Evolutionary conservation across 371 early-diverging fungal species (phyloP).

Genomic region (Rhizopus delemar): DNA sequence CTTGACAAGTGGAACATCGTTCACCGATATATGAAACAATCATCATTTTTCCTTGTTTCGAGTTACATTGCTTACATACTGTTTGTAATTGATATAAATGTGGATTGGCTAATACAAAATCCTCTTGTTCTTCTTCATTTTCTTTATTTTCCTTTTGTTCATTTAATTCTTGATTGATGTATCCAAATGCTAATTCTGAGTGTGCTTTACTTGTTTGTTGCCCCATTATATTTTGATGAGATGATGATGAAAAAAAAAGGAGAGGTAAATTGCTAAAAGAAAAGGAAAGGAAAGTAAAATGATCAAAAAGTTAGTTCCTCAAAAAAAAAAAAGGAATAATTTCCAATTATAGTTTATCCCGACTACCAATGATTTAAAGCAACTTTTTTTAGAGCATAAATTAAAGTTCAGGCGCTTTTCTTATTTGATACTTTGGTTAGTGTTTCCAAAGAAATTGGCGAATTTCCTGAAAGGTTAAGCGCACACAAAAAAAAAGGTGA

Average conservation of each 20-base stretch:
- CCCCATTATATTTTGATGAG: conserved; percentile 16
- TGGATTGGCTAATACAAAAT: conserved; percentile 29
- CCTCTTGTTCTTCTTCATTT: conserved; percentile 9
- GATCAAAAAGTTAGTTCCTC: not conserved
- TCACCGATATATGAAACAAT: conserved; percentile 14
- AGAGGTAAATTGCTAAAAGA: not conserved
- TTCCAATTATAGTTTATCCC: not conserved
- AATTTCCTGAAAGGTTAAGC: too few relatives aligned
- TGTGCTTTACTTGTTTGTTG: conserved; percentile 30
- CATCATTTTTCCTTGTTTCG: not conserved
- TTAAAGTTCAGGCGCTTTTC: too few relatives aligned
- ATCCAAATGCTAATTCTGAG: conserved; percentile 29
- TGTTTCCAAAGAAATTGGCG: too few relatives aligned
- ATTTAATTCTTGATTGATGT: conserved; percentile 16
- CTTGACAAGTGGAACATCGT: conserved; percentile 21
- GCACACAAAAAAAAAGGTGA: too few relatives aligned
- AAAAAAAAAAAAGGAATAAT: not conserved
- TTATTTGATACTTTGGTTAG: too few relatives aligned
- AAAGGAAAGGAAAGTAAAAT: not conserved
- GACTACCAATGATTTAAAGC: not conserved
- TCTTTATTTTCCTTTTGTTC: not conserved
- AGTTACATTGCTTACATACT: conserved; percentile 18
- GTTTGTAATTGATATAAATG: conserved; percentile 28
- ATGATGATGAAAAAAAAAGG: not conserved
- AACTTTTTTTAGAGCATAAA: not conserved